These are phyloP conservation scores for Liquidambar formosana DNA, from an alignment of 164 flowering plant genomes.

Conservation along the genomic window DNA sequence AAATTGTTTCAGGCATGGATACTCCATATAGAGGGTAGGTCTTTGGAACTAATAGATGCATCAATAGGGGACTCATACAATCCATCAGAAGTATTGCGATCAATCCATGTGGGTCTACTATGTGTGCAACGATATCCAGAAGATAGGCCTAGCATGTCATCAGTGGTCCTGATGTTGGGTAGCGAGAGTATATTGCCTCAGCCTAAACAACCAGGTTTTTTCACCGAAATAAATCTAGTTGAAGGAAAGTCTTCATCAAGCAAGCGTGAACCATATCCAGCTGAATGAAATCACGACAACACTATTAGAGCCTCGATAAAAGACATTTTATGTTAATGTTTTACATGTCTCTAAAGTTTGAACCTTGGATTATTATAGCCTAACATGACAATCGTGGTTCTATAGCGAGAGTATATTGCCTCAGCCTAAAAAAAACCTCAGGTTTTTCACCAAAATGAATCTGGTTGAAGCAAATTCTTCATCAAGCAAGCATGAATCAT, in stretches of 20 bases:
- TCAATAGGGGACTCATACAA: conserved; percentile 1
- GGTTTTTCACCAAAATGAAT: too few relatives aligned
- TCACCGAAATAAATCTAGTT: conserved; percentile 4
- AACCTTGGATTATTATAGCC: too few relatives aligned
- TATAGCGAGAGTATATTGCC: too few relatives aligned
- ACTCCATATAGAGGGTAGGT: conserved; percentile 22
- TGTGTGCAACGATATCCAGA: conserved; percentile 30
- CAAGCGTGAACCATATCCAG: background rate
- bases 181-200: conserved; percentile 24
- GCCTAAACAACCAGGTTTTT: conserved; percentile 33
- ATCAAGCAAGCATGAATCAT: too few relatives aligned
- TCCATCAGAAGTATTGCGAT: conserved; percentile 11
- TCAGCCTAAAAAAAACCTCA: too few relatives aligned
- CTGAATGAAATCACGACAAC: conserved; percentile 10
- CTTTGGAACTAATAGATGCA: conserved; percentile 14
- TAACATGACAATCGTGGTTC: too few relatives aligned
- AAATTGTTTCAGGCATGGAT: conserved; percentile 25
- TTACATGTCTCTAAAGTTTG: too few relatives aligned
- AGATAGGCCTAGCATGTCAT: conserved; percentile 32
- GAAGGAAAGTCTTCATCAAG: conserved; percentile 11
- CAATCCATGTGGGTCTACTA: conserved; percentile 28
- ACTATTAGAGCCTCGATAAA: conserved; percentile 14
- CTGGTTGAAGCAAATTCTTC: too few relatives aligned
- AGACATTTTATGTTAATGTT: background rate
- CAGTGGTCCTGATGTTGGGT: conserved; percentile 30